Evolutionary conservation across 208 protist species (phyloP).

Genomic region (Porcisia deanei): DNA sequence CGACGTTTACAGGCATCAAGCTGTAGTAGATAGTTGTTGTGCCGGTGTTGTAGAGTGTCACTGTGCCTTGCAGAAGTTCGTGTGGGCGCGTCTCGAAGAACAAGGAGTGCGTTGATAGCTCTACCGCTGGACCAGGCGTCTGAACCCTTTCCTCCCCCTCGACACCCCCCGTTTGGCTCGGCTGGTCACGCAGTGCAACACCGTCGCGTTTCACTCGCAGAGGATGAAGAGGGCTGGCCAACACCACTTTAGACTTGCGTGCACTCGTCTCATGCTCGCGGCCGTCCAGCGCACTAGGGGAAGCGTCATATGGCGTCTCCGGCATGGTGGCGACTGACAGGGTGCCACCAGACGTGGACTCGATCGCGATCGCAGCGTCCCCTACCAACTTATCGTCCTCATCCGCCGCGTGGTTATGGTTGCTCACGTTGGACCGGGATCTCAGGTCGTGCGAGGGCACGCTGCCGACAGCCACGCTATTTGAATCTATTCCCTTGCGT

Average conservation of each 20-base stretch:
- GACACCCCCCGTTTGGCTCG: slow-evolving; percentile 7
- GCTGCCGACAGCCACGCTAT: neutral
- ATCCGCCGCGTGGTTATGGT: neutral
- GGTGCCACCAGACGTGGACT: slow-evolving; percentile 3
- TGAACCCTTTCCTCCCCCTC: slow-evolving; percentile 3
- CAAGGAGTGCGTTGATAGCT: slow-evolving; percentile 61
- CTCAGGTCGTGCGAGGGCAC: neutral
- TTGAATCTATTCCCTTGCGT: neutral
- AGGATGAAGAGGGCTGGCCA: slow-evolving; percentile 17
- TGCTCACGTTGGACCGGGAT: neutral
- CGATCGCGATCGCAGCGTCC: neutral
- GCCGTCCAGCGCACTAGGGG: neutral
- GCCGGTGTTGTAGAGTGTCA: slow-evolving; percentile 62
- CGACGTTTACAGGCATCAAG: slow-evolving; percentile 51
- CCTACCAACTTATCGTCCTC: neutral
- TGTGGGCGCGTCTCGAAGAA: slow-evolving; percentile 50
- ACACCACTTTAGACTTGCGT: neutral
- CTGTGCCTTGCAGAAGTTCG: slow-evolving; percentile 58
- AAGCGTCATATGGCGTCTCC: neutral
- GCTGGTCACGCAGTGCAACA: neutral
- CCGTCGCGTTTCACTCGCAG: slow-evolving; percentile 7
- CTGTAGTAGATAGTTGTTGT: slow-evolving; percentile 85
- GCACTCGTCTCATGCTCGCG: neutral
- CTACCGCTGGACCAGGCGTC: slow-evolving; percentile 31
- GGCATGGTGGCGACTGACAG: neutral